These are phyloP conservation scores for Coix lacrymajobi DNA, from an alignment of 176 grass and related monocot species.

Conservation along the genomic window DNA sequence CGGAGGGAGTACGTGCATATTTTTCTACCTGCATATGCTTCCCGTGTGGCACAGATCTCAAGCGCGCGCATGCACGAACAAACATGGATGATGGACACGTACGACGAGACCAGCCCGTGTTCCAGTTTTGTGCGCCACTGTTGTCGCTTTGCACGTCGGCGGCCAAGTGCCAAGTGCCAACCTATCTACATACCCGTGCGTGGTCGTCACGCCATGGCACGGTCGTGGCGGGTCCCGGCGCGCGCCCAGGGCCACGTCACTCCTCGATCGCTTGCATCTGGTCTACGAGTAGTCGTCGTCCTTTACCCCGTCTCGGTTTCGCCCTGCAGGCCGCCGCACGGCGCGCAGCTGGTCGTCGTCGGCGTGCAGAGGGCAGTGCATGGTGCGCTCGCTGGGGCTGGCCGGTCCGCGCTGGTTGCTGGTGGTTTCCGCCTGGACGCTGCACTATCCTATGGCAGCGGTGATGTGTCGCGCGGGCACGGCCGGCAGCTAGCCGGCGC, in stretches of 20 bases:
- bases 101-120: background rate
- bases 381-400: background rate
- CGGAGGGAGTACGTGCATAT: too few relatives aligned
- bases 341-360: background rate
- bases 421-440: conserved; percentile 33
- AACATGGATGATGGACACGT: background rate
- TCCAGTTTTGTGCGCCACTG: background rate
- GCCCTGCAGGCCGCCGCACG: background rate
- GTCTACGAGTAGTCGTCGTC: too few relatives aligned
- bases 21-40: too few relatives aligned
- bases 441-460: background rate
- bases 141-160: background rate
- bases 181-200: too few relatives aligned
- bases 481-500: background rate
- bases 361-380: too few relatives aligned
- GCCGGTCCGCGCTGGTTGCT: background rate
- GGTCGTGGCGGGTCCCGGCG: background rate
- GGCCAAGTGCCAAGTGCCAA: background rate
- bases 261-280: background rate
- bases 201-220: conserved; percentile 7
- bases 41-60: too few relatives aligned
- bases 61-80: background rate
- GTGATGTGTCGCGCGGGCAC: conserved; percentile 15
- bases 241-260: background rate
- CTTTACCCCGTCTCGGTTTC: too few relatives aligned